A percentile compares a stretch with the other conserved stretches of the same genome.
phyloP scores from a whole-genome alignment of 169 alveolate species.

The Toxoplasma gondii region DNA sequence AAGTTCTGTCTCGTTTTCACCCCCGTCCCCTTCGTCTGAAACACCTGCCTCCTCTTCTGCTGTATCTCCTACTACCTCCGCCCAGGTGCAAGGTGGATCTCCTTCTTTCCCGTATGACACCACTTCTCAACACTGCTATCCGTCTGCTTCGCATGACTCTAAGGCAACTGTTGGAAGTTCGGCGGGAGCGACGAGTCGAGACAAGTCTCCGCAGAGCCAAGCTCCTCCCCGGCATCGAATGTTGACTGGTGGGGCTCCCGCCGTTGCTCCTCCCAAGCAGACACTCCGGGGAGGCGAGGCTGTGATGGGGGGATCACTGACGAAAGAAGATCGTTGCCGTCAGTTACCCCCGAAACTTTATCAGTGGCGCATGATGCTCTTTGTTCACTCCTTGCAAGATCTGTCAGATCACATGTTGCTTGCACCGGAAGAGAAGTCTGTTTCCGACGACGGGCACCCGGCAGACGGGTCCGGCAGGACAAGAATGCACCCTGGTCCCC shows the following conservation, averaged over 20 bases:
- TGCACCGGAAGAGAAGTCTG: neutral
- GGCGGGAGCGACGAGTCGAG: neutral
- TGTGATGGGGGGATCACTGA: neutral
- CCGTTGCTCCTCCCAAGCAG: constrained; percentile 33
- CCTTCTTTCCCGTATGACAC: too few species aligned
- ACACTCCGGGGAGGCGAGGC: constrained; percentile 66
- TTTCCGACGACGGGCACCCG: neutral
- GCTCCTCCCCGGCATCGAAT: neutral
- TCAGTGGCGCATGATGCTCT: constrained; percentile 73
- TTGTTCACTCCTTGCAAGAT: constrained; percentile 65
- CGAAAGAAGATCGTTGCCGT: constrained; percentile 11
- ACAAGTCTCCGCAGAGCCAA: neutral
- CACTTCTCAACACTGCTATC: neutral
- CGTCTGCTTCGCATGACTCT: neutral
- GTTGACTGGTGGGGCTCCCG: neutral
- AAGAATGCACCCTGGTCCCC: neutral
- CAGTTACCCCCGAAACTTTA: constrained; percentile 68
- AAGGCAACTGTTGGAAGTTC: neutral
- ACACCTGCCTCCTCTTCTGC: too few species aligned
- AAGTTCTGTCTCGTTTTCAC: too few species aligned
- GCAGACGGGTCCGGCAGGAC: neutral
- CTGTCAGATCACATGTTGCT: constrained; percentile 19
- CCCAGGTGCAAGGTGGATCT: too few species aligned
- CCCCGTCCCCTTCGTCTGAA: too few species aligned
- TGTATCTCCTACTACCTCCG: too few species aligned